phyloP scores from a whole-genome alignment of 164 flowering plant species.

The Vitis riparia region DNA sequence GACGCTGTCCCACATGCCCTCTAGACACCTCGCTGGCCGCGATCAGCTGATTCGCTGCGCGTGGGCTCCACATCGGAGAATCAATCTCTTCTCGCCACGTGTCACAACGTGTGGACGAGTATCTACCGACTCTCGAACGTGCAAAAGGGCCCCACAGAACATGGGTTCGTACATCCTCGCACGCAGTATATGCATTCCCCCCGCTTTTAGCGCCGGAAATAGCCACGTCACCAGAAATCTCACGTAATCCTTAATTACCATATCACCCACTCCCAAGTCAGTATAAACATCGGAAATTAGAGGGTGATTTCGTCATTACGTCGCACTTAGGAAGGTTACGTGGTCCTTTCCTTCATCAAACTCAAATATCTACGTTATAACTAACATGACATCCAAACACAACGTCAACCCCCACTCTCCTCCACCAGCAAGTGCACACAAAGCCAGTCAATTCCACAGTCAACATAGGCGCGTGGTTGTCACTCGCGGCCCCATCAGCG shows the following conservation, averaged over 20 bases:
- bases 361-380: slow-evolving; percentile 15
- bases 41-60: slow-evolving; percentile 11
- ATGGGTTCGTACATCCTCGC: slow-evolving; percentile 19
- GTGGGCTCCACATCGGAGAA: slow-evolving; percentile 24
- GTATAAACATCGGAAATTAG: no score
- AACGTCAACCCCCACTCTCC: not conserved
- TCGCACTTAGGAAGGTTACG: slow-evolving; percentile 11
- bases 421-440: not conserved
- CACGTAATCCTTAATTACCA: not conserved
- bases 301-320: not conserved
- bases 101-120: slow-evolving; percentile 9
- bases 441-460: no score
- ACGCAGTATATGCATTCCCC: slow-evolving; percentile 13
- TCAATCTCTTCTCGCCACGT: slow-evolving; percentile 17
- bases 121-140: slow-evolving; percentile 10
- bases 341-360: slow-evolving; percentile 17
- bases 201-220: slow-evolving; percentile 16
- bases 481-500: no score
- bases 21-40: slow-evolving; percentile 10
- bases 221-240: slow-evolving; percentile 5
- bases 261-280: not conserved
- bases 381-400: not conserved
- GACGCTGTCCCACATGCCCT: slow-evolving; percentile 3
- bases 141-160: slow-evolving; percentile 21
- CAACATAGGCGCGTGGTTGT: no score